These are phyloP conservation scores for Phlebiopsis flavidoalba DNA, from an alignment of 768 basidiomycete species.

Conservation along the genomic window DNA sequence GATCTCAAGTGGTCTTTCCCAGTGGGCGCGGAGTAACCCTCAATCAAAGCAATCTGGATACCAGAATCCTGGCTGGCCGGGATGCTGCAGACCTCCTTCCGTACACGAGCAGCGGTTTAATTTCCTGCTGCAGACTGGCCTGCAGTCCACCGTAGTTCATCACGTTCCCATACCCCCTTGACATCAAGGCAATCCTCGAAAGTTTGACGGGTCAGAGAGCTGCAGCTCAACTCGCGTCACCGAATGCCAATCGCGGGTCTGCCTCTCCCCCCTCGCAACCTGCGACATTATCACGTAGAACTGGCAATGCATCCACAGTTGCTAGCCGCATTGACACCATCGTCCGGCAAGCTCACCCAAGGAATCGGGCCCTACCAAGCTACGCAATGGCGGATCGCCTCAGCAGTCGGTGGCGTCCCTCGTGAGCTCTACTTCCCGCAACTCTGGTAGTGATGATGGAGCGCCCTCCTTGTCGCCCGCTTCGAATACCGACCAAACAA, in stretches of 20 bases:
- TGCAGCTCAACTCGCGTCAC: neutral
- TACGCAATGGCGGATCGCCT: constrained; percentile 52
- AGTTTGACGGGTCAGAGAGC: constrained; percentile 28
- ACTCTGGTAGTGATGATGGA: constrained; percentile 31
- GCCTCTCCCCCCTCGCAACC: constrained; percentile 13
- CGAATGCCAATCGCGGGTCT: constrained; percentile 11
- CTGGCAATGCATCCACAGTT: constrained; percentile 18
- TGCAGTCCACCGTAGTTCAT: constrained; percentile 71
- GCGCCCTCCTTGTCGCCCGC: constrained; percentile 36
- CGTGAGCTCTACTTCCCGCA: constrained; percentile 34
- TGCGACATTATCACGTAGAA: constrained; percentile 19
- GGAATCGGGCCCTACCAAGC: constrained; percentile 37
- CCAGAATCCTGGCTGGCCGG: constrained; percentile 80
- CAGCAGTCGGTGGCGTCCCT: constrained; percentile 37
- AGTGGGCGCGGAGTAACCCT: constrained; percentile 71
- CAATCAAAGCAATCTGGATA: constrained; percentile 49
- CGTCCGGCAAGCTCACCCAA: constrained; percentile 13
- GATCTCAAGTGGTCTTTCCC: constrained; percentile 23
- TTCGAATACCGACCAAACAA: constrained; percentile 40
- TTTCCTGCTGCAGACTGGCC: constrained; percentile 77
- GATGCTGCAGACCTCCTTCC: constrained; percentile 78
- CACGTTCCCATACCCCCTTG: constrained; percentile 66
- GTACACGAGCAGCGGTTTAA: constrained; percentile 52
- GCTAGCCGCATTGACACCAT: constrained; percentile 14
- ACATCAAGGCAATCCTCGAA: constrained; percentile 66